phyloP scores from a whole-genome alignment of 2,329 filamentous ascomycete species.

The Pseudopithomyces chartarum region DNA sequence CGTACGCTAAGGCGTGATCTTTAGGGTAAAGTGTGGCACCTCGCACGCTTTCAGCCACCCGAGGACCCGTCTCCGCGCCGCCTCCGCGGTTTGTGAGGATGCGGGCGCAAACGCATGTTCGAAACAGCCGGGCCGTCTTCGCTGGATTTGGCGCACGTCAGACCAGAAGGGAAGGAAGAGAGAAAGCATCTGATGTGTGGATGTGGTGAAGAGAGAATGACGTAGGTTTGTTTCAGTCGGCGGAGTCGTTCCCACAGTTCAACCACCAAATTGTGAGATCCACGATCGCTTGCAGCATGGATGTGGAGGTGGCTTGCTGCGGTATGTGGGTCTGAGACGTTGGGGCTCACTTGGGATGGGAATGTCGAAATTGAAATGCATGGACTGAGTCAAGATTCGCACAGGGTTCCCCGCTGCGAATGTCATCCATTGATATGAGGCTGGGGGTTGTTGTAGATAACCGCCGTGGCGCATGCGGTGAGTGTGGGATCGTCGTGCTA shows the following conservation, averaged over 20 bases:
- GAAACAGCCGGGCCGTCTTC: not conserved
- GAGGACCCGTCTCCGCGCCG: not conserved
- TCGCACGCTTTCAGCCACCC: conserved; percentile 2
- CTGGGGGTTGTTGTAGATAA: not conserved
- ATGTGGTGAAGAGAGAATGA: not conserved
- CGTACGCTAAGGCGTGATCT: not conserved
- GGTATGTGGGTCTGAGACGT: conserved; percentile 2
- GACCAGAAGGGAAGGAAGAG: not conserved
- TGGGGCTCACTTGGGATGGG: not conserved
- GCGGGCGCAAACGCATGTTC: not conserved
- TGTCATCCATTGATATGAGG: not conserved
- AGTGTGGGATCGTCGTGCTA: not conserved
- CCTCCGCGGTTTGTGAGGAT: not conserved
- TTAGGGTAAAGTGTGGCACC: conserved; percentile 1
- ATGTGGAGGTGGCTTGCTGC: not conserved
- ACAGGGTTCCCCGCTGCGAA: conserved; percentile 2
- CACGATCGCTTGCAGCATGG: conserved; percentile 4
- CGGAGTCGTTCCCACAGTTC: not conserved
- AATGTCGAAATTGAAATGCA: conserved; percentile 5
- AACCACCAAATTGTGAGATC: not conserved
- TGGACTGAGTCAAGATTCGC: not conserved
- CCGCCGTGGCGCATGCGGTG: not conserved
- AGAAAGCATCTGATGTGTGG: not conserved
- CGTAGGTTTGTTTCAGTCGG: not conserved
- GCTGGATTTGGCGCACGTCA: conserved; percentile 2